phyloP scores from a whole-genome alignment of 371 early-diverging fungal species.

The Apophysomyces ossiformis region DNA sequence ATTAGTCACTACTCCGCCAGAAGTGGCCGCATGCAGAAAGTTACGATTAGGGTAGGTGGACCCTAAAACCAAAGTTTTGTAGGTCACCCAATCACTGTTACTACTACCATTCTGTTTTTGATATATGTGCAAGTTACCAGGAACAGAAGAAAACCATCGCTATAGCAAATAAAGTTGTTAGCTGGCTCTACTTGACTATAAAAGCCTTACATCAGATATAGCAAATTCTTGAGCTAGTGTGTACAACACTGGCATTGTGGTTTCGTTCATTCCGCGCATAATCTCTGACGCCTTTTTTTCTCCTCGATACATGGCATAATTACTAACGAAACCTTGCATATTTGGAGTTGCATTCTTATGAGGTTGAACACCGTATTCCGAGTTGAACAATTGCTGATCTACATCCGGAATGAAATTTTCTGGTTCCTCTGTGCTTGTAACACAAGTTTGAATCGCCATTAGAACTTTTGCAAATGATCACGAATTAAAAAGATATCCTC shows the following conservation, averaged over 20 bases:
- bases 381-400: conserved; percentile 24
- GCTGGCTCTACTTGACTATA: not conserved
- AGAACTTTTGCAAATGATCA: not conserved
- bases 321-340: conserved; percentile 28
- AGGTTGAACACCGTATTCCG: conserved; percentile 14
- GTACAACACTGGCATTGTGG: conserved; percentile 25
- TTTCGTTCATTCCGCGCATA: conserved; percentile 22
- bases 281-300: conserved; percentile 14
- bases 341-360: conserved; percentile 3
- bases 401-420: conserved; percentile 28
- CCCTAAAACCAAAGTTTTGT: conserved; percentile 7
- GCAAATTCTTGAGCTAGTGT: conserved; percentile 28
- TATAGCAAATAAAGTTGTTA: not conserved
- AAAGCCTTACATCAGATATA: conserved; percentile 24
- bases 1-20: conserved; percentile 26
- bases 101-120: too few species aligned
- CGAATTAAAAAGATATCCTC: not conserved
- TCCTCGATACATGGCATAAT: conserved; percentile 16
- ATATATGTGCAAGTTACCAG: conserved; percentile 14
- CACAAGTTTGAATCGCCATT: not conserved
- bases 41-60: conserved; percentile 32
- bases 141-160: conserved; percentile 31
- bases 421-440: conserved; percentile 20
- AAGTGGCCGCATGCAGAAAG: conserved; percentile 29
- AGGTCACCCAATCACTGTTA: too few species aligned